Evolutionary conservation across 2,329 filamentous ascomycete species (phyloP).

Genomic region (Neonectria hederae): DNA sequence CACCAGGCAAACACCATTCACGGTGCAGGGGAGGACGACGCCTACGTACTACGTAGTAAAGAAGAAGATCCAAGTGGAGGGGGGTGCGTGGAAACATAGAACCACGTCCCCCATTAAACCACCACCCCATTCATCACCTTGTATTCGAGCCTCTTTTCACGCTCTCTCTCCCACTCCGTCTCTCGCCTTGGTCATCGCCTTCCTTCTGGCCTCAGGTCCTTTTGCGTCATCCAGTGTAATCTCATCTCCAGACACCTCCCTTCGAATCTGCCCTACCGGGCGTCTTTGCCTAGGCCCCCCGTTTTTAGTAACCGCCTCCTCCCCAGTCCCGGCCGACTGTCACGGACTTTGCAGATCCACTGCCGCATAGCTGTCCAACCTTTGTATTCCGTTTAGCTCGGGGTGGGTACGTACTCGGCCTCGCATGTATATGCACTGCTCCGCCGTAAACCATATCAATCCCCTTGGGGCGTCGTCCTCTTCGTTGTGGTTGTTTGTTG

Average conservation of each 20-base stretch:
- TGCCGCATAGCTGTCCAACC: slow-evolving; percentile 34
- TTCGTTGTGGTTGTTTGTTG: not conserved
- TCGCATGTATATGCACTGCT: slow-evolving; percentile 36
- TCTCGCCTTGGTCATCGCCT: not conserved
- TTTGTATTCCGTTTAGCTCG: slow-evolving; percentile 27
- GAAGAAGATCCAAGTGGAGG: not conserved
- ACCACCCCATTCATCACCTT: not conserved
- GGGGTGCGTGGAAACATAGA: slow-evolving; percentile 15
- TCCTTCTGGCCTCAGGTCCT: not conserved
- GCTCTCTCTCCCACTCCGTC: not conserved
- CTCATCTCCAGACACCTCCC: slow-evolving; percentile 4
- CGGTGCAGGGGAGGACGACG: slow-evolving; percentile 8
- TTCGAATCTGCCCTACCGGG: slow-evolving; percentile 36
- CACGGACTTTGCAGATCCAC: slow-evolving; percentile 33
- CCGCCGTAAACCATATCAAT: slow-evolving; percentile 25
- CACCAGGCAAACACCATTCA: slow-evolving; percentile 10
- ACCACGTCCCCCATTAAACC: slow-evolving; percentile 13
- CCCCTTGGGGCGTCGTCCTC: slow-evolving; percentile 19
- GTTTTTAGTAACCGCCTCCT: slow-evolving; percentile 15
- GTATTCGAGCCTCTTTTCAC: not conserved
- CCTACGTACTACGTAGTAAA: not conserved
- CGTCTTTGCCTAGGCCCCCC: slow-evolving; percentile 7
- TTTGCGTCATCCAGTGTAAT: slow-evolving; percentile 13
- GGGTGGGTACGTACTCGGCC: slow-evolving; percentile 28
- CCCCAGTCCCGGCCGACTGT: slow-evolving; percentile 36